Conservation (phyloP, 2,329 filamentous ascomycete genomes). For the Ophiognomonia clavigignenti-juglandacearum region DNA sequence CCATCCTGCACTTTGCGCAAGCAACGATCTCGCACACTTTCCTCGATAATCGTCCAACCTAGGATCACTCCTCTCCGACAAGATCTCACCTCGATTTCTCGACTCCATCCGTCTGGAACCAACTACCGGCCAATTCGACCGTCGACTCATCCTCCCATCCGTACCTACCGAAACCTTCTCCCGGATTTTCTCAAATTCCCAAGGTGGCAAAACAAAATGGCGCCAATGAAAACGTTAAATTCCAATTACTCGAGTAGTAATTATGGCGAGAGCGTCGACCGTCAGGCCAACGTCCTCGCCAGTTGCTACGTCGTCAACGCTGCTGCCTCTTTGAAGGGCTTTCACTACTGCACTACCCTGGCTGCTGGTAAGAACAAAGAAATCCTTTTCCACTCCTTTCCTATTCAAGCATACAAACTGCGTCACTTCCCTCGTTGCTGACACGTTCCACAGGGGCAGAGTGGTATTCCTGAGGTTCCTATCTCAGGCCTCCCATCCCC, state of each 20-base stretch:
- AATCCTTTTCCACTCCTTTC: background rate
- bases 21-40: too few relatives aligned
- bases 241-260: conserved; percentile 71
- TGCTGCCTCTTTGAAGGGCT: conserved; percentile 68
- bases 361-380: conserved; percentile 58
- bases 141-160: background rate
- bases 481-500: conserved; percentile 80
- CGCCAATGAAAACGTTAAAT: conserved; percentile 67
- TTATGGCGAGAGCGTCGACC: conserved; percentile 64
- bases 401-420: background rate
- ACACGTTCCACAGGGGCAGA: conserved; percentile 56
- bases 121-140: background rate
- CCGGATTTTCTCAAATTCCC: conserved; percentile 5
- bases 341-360: conserved; percentile 95
- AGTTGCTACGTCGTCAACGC: conserved; percentile 84
- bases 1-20: too few relatives aligned
- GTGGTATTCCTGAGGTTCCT: conserved; percentile 93
- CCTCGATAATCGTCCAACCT: too few relatives aligned
- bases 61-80: too few relatives aligned
- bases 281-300: conserved; percentile 74
- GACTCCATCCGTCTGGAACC: background rate
- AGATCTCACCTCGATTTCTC: too few relatives aligned
- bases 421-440: background rate
- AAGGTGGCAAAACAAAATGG: conserved; percentile 42
- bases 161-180: background rate